A percentile compares a stretch with the other conserved stretches of the same genome.
phyloP scores from a whole-genome alignment of 441 rosid genomes.

The Pelargonium citronellum region DNA sequence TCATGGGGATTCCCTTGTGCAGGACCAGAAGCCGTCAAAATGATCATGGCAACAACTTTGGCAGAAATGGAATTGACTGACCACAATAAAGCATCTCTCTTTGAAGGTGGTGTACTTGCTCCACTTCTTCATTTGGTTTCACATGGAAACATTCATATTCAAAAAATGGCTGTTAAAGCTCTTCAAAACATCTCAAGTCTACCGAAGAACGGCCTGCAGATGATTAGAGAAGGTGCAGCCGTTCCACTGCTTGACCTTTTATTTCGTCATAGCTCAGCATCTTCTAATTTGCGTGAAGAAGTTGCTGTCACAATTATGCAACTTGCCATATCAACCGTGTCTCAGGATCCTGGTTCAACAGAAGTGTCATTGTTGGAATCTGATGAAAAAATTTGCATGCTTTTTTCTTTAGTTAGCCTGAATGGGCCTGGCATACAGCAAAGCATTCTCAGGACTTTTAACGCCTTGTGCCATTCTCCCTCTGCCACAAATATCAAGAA shows the following conservation, averaged over 20 bases:
- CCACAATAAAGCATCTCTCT: constrained; percentile 46
- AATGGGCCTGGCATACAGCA: constrained; percentile 43
- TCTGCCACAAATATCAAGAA: constrained; percentile 37
- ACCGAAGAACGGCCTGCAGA: constrained; percentile 45
- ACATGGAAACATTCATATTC: constrained; percentile 31
- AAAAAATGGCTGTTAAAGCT: constrained; percentile 43
- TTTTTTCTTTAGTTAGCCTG: constrained; percentile 42
- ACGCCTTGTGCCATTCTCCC: constrained; percentile 49
- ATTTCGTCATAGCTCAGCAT: constrained; percentile 33
- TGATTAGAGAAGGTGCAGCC: constrained; percentile 55
- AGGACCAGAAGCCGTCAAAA: constrained; percentile 50
- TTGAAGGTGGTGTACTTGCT: constrained; percentile 44
- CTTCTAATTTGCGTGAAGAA: constrained; percentile 31
- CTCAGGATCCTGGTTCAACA: constrained; percentile 33
- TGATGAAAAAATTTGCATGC: constrained; percentile 40
- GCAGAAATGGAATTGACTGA: constrained; percentile 59
- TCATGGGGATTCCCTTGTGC: constrained; percentile 19
- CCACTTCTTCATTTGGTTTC: constrained; percentile 48
- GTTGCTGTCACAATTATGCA: constrained; percentile 43
- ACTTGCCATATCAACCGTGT: constrained; percentile 45
- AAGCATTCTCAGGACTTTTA: constrained; percentile 45
- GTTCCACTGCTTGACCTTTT: constrained; percentile 44
- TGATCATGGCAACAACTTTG: constrained; percentile 43
- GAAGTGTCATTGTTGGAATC: constrained; percentile 44
- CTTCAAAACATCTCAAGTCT: constrained; percentile 45